These are phyloP conservation scores for Paracamarosporium sp. DNA, from an alignment of 2,329 filamentous ascomycete genomes.

Conservation along the genomic window DNA sequence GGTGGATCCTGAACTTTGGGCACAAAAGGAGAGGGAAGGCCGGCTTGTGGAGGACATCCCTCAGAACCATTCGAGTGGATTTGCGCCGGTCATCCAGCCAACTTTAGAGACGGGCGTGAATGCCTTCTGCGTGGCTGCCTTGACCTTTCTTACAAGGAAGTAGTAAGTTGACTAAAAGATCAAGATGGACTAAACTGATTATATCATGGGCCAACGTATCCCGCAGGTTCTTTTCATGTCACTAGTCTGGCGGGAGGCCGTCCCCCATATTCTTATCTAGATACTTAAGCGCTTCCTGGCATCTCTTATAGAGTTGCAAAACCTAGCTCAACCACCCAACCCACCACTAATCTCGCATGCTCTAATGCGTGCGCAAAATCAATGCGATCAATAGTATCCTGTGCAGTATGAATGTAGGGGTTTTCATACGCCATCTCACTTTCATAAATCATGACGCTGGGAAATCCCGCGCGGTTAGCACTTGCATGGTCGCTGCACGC, in stretches of 20 bases:
- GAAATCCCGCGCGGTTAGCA: conserved; percentile 73
- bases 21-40: conserved; percentile 51
- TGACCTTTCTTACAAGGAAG: conserved; percentile 52
- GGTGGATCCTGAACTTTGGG: conserved; percentile 42
- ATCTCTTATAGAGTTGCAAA: conserved; percentile 59
- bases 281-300: neutral
- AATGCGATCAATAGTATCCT: conserved; percentile 70
- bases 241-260: too few species aligned
- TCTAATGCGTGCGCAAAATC: conserved; percentile 88
- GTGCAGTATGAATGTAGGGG: conserved; percentile 70
- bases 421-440: conserved; percentile 67
- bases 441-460: conserved; percentile 75
- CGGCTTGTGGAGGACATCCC: conserved; percentile 59
- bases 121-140: conserved; percentile 58
- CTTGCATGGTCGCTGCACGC: conserved; percentile 76
- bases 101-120: conserved; percentile 61
- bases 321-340: conserved; percentile 79
- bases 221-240: too few species aligned
- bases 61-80: conserved; percentile 65
- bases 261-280: too few species aligned
- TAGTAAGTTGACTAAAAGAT: too few species aligned
- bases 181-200: too few species aligned
- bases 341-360: conserved; percentile 81
- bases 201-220: too few species aligned
- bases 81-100: conserved; percentile 65